A percentile compares a stretch with the other conserved stretches of the same genome.
These are phyloP conservation scores for Saccharum hybrid DNA, from an alignment of 202 grass and related monocot genomes.

Conservation along the genomic window DNA sequence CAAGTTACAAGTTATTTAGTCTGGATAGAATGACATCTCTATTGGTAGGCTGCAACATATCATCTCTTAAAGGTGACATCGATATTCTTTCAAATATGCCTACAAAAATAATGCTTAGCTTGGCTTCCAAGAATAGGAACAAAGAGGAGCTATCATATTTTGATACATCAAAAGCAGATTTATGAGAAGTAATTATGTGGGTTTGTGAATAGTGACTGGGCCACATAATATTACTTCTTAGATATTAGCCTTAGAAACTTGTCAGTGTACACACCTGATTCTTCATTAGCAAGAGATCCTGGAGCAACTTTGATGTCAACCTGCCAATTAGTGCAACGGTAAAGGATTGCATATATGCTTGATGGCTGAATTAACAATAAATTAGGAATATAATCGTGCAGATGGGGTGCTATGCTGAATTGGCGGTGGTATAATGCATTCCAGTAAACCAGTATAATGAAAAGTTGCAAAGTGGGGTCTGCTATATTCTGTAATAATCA, in stretches of 20 bases:
- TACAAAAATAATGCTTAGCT: constrained; percentile 1
- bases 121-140: not conserved
- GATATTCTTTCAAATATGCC: constrained; percentile 8
- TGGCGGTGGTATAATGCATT: constrained; percentile 5
- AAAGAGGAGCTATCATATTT: not conserved
- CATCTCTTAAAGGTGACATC: not conserved
- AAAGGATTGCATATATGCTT: constrained; percentile 22
- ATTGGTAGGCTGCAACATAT: not conserved
- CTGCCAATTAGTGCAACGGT: constrained; percentile 48
- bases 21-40: no score
- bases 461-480: constrained; percentile 5
- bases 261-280: constrained; percentile 60
- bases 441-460: not conserved
- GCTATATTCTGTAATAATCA: constrained; percentile 27
- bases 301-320: constrained; percentile 91
- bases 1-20: not conserved
- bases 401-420: not conserved
- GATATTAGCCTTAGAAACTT: constrained; percentile 13
- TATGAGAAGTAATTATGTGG: constrained; percentile 15
- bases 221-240: constrained; percentile 7
- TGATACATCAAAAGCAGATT: constrained; percentile 15
- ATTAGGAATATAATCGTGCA: not conserved
- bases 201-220: not conserved
- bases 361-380: constrained; percentile 1
- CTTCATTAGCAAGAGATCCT: constrained; percentile 91